phyloP scores from a whole-genome alignment of 148 eudicot species.

The Chenopodium album region DNA sequence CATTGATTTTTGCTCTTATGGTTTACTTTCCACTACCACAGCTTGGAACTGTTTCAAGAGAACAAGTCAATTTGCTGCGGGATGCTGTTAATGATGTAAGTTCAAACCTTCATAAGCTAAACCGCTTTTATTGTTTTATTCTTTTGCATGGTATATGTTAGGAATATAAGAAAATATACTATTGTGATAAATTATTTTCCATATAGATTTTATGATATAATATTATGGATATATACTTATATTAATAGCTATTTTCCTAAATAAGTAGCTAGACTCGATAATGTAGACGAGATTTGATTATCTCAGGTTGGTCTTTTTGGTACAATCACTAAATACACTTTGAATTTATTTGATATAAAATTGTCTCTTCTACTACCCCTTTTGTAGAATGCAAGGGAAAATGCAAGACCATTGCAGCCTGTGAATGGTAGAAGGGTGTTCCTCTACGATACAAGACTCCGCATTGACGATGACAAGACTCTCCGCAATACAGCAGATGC shows the following conservation, averaged over 20 bases:
- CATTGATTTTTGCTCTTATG: no score
- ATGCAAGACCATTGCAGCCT: conserved; percentile 70
- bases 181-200: no score
- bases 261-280: no score
- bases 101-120: neutral
- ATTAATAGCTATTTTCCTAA: no score
- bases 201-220: no score
- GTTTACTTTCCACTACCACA: conserved; percentile 17
- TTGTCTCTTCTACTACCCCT: neutral
- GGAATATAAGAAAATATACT: no score
- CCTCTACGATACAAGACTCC: conserved; percentile 14
- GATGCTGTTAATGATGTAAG: conserved; percentile 73
- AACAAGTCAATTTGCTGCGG: conserved; percentile 49
- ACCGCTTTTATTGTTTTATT: no score
- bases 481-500: neutral
- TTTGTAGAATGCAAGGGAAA: conserved; percentile 48
- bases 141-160: no score
- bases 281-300: no score
- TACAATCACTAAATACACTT: no score
- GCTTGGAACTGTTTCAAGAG: conserved; percentile 49
- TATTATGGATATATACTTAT: no score
- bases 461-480: neutral
- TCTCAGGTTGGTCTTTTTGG: no score
- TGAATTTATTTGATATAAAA: neutral
- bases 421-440: conserved; percentile 37